phyloP scores from a whole-genome alignment of 768 basidiomycete species.

The Xerocomellus intermedius region DNA sequence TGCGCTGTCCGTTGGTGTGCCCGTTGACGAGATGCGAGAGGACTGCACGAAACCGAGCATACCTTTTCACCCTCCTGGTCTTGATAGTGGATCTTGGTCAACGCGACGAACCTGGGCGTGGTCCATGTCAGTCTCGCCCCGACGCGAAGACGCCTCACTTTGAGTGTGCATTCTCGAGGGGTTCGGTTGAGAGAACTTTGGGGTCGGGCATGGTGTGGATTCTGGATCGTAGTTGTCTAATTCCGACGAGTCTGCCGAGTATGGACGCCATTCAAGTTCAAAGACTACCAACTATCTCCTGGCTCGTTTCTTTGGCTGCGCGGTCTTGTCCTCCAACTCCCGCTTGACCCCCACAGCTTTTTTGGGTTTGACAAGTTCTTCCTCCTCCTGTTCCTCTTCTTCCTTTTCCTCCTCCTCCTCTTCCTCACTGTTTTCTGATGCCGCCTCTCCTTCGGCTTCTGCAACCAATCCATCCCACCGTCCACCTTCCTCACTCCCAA shows the following conservation, averaged over 20 bases:
- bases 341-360: slow-evolving; percentile 12
- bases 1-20: slow-evolving; percentile 45
- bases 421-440: background rate
- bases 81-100: slow-evolving; percentile 78
- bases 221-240: background rate
- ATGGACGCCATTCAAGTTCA: background rate
- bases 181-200: slow-evolving; percentile 50
- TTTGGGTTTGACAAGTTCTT: background rate
- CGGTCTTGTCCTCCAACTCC: slow-evolving; percentile 2
- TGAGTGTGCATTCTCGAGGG: slow-evolving; percentile 54
- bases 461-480: slow-evolving; percentile 32
- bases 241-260: slow-evolving; percentile 6
- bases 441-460: slow-evolving; percentile 5
- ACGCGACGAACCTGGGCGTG: slow-evolving; percentile 69
- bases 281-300: background rate
- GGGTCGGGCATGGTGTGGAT: slow-evolving; percentile 37
- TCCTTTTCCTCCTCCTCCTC: background rate
- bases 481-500: slow-evolving; percentile 47
- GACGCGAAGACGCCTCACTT: slow-evolving; percentile 42
- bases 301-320: slow-evolving; percentile 19
- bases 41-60: background rate
- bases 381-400: background rate
- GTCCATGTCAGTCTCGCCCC: background rate
- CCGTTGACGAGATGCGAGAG: background rate
- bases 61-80: slow-evolving; percentile 80